Conservation (phyloP, 306 rosid genomes). For the Prunus dulcis region DNA sequence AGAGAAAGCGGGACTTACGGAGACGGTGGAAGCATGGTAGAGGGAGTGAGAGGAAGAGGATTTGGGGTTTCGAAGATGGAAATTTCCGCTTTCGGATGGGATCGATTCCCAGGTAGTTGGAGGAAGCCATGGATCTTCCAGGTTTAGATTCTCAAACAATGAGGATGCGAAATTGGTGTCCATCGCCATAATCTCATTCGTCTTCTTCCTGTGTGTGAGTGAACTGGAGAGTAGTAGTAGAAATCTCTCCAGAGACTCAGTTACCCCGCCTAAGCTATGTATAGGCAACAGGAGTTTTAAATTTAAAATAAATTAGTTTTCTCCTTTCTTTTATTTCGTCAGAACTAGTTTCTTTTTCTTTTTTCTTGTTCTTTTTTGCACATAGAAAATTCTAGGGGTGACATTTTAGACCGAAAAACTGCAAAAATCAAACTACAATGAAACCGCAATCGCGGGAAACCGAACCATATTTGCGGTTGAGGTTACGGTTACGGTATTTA, state of each 20-base stretch:
- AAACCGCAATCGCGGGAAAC: no score
- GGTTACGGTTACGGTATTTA: no score
- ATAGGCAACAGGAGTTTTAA: neutral
- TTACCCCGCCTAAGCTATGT: conserved; percentile 6
- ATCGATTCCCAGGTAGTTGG: conserved; percentile 80
- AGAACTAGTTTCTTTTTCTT: no score
- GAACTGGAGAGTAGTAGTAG: neutral
- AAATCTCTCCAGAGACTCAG: neutral
- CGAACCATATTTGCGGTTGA: no score
- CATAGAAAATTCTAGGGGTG: no score
- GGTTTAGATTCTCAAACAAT: conserved; percentile 56
- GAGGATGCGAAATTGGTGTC: conserved; percentile 47
- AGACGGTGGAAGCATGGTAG: conserved; percentile 45
- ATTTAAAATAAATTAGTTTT: no score
- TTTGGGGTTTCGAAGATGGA: conserved; percentile 1
- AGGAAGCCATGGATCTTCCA: conserved; percentile 76
- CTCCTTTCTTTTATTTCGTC: no score
- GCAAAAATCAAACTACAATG: no score
- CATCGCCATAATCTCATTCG: conserved; percentile 29
- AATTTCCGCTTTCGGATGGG: conserved; percentile 50
- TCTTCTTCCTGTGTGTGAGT: neutral
- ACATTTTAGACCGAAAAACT: no score
- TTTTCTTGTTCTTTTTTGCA: no score
- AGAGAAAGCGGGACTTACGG: conserved; percentile 48
- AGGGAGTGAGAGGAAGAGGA: conserved; percentile 20